Evolutionary conservation across 192 early-diverging fungal species (phyloP), one percentile per base, ranked within the genome.

Genomic region (Mortierella hygrophila): DNA sequence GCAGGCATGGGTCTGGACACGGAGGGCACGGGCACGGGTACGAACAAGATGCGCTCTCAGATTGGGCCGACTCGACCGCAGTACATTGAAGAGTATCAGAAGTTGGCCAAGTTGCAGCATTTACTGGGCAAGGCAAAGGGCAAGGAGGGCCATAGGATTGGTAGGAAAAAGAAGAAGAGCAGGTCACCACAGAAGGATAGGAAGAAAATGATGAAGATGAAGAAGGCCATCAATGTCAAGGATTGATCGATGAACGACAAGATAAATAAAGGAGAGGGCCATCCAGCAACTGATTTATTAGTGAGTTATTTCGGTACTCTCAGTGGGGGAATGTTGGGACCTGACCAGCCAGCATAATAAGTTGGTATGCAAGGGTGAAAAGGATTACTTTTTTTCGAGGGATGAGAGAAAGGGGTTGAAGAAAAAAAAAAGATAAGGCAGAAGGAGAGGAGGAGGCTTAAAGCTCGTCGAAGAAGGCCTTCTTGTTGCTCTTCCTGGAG

Each of bases 41-140:
- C 10, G 11, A 65, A 29, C 82, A 75, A 76, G 68, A 11, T 84
- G 73, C 71, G 54, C 23, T 23, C 41, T 15, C 77, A 70, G 42
- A 55, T 84, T 72, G 82, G 68, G 23, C 40, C 52, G 1, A 79
- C 70, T 26, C 82, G 82, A 23, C 82, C 82, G 15, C 38, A 63
- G 55, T 84, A 84, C 29, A 84, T 84, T n/a, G 38, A 63, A 0
- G 77, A 84, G 20, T 79, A 79, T 37, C 42, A 72, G 29, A 74
- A 76, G 26, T 35, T 72, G 13, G 4, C 63, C 23, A 76, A 79
- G 68, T 32, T 75, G 77, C 49, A 26, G 68, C 15, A 21, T 54
- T 35, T 60, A 20, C 41, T 44, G 76, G 68, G 18, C 65, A 69
- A 44, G 20, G 15, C 38, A 41, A 46, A 52, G 41, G 40, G 60